Evolutionary conservation across 768 basidiomycete genomes (phyloP).

Genomic region (Thelephora ganbajun): DNA sequence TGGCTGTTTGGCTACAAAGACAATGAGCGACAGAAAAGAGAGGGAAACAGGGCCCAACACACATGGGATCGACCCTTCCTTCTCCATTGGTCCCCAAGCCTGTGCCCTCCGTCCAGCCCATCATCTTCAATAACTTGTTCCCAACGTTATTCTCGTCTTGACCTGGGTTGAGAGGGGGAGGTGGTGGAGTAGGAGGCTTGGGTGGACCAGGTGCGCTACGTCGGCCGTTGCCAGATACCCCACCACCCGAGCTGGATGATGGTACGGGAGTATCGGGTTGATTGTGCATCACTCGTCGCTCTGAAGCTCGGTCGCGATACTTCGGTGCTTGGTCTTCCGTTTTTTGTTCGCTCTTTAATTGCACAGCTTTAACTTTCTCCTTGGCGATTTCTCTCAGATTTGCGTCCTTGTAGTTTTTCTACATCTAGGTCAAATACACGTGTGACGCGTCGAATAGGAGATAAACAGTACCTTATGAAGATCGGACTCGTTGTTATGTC

Average conservation of each 20-base stretch:
- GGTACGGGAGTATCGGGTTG: slow-evolving; percentile 78
- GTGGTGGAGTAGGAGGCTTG: slow-evolving; percentile 45
- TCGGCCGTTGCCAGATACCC: slow-evolving; percentile 25
- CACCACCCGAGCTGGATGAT: slow-evolving; percentile 6
- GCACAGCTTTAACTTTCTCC: slow-evolving; percentile 40
- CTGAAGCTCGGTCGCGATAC: slow-evolving; percentile 91
- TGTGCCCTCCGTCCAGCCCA: slow-evolving; percentile 92
- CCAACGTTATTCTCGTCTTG: slow-evolving; percentile 81
- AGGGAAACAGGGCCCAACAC: slow-evolving; percentile 16
- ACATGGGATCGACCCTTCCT: slow-evolving; percentile 84
- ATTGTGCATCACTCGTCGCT: slow-evolving; percentile 81
- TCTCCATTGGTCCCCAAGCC: slow-evolving; percentile 76
- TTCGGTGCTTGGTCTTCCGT: slow-evolving; percentile 40
- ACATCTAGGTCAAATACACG: slow-evolving; percentile 6
- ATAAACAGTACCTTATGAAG: slow-evolving; percentile 68
- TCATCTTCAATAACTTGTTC: slow-evolving; percentile 88
- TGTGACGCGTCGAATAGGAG: neutral
- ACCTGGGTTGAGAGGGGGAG: slow-evolving; percentile 52
- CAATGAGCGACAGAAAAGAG: slow-evolving; percentile 3
- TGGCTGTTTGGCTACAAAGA: slow-evolving; percentile 51
- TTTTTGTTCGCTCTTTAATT: slow-evolving; percentile 23
- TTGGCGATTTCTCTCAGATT: slow-evolving; percentile 61
- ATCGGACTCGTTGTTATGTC: slow-evolving; percentile 89
- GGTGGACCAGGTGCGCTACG: slow-evolving; percentile 53
- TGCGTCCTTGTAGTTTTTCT: slow-evolving; percentile 80